Conservation (phyloP, 2,329 filamentous ascomycete genomes). For the Penicillium sclerotiorum region DNA sequence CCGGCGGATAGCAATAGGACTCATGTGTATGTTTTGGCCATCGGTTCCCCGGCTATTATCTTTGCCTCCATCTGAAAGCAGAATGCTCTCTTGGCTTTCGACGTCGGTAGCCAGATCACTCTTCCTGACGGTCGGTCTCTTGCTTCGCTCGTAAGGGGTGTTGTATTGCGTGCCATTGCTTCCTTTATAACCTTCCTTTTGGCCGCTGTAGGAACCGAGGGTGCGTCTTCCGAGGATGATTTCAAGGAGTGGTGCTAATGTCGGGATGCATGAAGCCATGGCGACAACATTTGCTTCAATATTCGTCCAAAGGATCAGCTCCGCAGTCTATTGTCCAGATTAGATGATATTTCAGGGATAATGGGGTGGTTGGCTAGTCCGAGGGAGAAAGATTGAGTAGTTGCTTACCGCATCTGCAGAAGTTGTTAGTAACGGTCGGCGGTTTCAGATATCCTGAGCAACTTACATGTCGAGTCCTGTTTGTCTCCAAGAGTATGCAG, state of each 20-base stretch:
- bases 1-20: conserved; percentile 16
- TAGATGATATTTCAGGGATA: too few species aligned
- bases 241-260: conserved; percentile 36
- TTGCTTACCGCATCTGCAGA: too few species aligned
- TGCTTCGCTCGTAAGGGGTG: conserved; percentile 10
- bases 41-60: background rate
- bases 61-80: conserved; percentile 15
- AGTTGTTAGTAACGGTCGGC: too few species aligned
- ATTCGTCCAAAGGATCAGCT: too few species aligned
- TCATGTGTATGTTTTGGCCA: background rate
- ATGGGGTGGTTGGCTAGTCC: too few species aligned
- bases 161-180: conserved; percentile 8
- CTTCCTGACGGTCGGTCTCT: conserved; percentile 10
- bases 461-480: conserved; percentile 35
- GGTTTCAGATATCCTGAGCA: too few species aligned
- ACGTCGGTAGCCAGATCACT: conserved; percentile 18
- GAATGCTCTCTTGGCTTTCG: conserved; percentile 27
- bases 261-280: conserved; percentile 39
- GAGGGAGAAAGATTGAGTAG: too few species aligned
- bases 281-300: conserved; percentile 38
- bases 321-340: too few species aligned
- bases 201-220: conserved; percentile 16
- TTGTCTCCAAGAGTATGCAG: conserved; percentile 29
- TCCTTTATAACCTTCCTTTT: conserved; percentile 13
- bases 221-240: conserved; percentile 20